phyloP scores from a whole-genome alignment of 768 basidiomycete genomes.

The Leccinum sublutescens region DNA sequence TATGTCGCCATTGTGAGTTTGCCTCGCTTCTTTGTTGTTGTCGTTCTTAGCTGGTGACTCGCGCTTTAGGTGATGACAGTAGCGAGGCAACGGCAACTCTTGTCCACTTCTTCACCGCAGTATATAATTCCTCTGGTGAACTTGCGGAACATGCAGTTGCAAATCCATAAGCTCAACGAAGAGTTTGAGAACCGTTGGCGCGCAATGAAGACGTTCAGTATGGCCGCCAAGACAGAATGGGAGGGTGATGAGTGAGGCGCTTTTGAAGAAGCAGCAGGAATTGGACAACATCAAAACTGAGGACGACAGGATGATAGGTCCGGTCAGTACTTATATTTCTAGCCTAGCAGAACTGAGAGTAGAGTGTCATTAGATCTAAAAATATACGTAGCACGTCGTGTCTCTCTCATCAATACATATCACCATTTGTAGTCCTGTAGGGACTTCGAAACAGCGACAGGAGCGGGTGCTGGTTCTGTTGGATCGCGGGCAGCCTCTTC shows the following conservation, averaged over 20 bases:
- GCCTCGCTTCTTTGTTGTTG: constrained; percentile 12
- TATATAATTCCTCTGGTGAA: constrained; percentile 36
- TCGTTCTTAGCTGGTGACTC: constrained; percentile 10
- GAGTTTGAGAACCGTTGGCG: constrained; percentile 35
- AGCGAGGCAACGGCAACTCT: constrained; percentile 32
- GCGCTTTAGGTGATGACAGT: constrained; percentile 43
- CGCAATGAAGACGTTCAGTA: constrained; percentile 19
- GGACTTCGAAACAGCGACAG: constrained; percentile 45
- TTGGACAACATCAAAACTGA: no score
- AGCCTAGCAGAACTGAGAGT: constrained; percentile 42
- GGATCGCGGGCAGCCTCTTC: constrained; percentile 45
- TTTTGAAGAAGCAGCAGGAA: no score
- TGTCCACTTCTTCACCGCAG: constrained; percentile 22
- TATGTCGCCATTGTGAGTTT: constrained; percentile 53
- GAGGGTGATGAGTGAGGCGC: no score
- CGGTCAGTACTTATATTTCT: background rate
- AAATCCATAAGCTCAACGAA: constrained; percentile 43
- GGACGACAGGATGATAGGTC: background rate
- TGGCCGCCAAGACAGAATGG: background rate
- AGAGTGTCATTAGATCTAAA: constrained; percentile 28
- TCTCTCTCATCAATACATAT: constrained; percentile 4
- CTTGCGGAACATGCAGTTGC: constrained; percentile 44
- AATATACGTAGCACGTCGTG: constrained; percentile 3
- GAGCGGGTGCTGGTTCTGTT: constrained; percentile 44
- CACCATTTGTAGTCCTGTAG: constrained; percentile 31